Base-by-base conservation (phyloP, 345 rosid genomes). In the Firmiana major region DNA sequence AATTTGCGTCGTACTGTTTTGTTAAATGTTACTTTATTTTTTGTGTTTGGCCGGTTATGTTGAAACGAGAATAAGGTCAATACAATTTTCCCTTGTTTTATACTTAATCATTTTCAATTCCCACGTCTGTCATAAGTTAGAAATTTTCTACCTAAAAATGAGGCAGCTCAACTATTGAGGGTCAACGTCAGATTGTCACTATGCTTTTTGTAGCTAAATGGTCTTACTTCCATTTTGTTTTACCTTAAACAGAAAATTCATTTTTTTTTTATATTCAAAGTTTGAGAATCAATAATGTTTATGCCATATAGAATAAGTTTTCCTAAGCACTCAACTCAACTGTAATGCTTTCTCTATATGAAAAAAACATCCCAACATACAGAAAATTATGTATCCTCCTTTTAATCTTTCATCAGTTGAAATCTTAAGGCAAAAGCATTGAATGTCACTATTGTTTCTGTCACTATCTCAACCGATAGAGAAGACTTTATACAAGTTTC, bases 311-410 rank as follows among this genome's bases (percentile, higher is more conserved):
- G 28, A 58, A 22, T 9, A 43, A 67, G 12, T 7, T 67, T 67
- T 45, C 12, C 17, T 38, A 60, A 68, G 19, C 9, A 68, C 12
- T n/a, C n/a, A n/a, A n/a, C n/a, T n/a, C n/a, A n/a, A n/a, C n/a
- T n/a, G n/a, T n/a, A n/a, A n/a, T n/a, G 45, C 49, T 62, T 75
- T 75, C 65, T 51, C 53, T 73, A 57, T 57, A 51, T 36, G 76
- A 73, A 55, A 21, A 7, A 21, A 55, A 24, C 76, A 57, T 36
- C 53, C 21, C 76, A 57, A 73, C 53, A 21, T 10, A 43, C 45
- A 62, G 22, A 19, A 16, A 28, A 17, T 16, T 57, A 6, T 38
- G 64, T 72, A 22, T 15, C 49, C 17, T 55, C 1, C 42, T 40
- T 42, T 2, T 26, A 9, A 7, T 42, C 22, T 12, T 45, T 21